Conservation (phyloP, 148 eudicot genomes). For the Pharnaceum exiguum region DNA sequence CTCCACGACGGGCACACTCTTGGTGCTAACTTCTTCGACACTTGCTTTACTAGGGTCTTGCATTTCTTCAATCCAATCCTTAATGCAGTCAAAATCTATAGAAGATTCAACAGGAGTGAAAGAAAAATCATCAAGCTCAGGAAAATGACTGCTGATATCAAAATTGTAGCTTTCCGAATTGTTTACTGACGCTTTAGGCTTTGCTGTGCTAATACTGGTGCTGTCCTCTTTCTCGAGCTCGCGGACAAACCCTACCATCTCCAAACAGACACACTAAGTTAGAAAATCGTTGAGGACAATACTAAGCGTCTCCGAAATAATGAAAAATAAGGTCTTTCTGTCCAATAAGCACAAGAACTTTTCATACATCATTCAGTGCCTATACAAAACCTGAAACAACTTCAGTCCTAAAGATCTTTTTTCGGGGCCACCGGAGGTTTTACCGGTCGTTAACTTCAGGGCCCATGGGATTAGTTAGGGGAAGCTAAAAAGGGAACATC, state of each 20-base stretch:
- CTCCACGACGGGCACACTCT: conserved; percentile 12
- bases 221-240: conserved; percentile 29
- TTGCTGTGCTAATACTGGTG: conserved; percentile 15
- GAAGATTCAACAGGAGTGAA: conserved; percentile 33
- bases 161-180: conserved; percentile 20
- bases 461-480: too few species aligned
- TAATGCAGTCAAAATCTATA: conserved; percentile 56
- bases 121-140: conserved; percentile 44
- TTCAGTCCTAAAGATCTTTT: too few species aligned
- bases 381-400: too few species aligned
- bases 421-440: too few species aligned
- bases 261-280: conserved; percentile 20
- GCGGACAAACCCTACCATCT: conserved; percentile 59
- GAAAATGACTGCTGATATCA: conserved; percentile 24
- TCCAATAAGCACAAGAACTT: too few species aligned
- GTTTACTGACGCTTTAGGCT: conserved; percentile 19
- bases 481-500: too few species aligned
- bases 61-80: conserved; percentile 50
- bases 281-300: conserved; percentile 15
- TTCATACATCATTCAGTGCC: too few species aligned
- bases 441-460: too few species aligned
- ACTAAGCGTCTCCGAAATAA: background rate
- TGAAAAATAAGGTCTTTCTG: too few species aligned
- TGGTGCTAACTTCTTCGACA: conserved; percentile 7
- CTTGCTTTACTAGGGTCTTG: conserved; percentile 19